A percentile compares a stretch with the other conserved stretches of the same genome.
Evolutionary conservation across 2,329 filamentous ascomycete species (phyloP).

Genomic region (Tolypocladium nubicola): DNA sequence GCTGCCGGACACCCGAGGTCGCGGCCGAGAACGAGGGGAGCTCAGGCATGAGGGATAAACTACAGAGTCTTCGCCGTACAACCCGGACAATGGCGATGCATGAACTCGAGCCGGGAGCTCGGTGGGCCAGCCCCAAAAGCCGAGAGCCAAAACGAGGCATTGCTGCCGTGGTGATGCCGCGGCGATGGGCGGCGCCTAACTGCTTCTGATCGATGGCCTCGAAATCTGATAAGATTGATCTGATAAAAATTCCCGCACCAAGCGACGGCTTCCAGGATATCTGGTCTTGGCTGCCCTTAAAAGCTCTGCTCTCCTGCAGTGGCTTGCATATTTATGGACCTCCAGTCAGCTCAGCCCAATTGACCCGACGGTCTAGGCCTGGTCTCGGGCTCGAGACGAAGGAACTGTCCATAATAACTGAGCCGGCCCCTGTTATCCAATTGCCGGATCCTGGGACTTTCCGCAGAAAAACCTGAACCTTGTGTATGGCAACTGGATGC

Average conservation of each 20-base stretch:
- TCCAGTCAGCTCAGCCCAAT: background rate
- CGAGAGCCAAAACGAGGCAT: background rate
- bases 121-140: background rate
- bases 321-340: background rate
- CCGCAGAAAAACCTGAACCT: background rate
- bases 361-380: background rate
- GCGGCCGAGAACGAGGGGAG: background rate
- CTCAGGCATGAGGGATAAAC: background rate
- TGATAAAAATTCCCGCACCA: slow-evolving; percentile 3
- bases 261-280: background rate
- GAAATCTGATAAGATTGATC: slow-evolving; percentile 4
- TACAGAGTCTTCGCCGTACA: background rate
- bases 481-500: background rate
- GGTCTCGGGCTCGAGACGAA: background rate
- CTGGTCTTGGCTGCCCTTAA: background rate
- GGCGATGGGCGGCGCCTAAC: background rate
- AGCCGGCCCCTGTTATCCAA: background rate
- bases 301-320: background rate
- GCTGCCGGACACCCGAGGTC: background rate
- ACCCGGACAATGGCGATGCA: background rate
- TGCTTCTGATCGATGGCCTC: too few relatives aligned
- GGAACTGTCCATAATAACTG: background rate
- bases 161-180: background rate
- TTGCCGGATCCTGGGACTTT: background rate
- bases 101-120: background rate